Percentiles rank a stretch among this genome's conserved stretches.
phyloP scores from a whole-genome alignment of 176 grass and related monocot species.

The Avena eriantha region DNA sequence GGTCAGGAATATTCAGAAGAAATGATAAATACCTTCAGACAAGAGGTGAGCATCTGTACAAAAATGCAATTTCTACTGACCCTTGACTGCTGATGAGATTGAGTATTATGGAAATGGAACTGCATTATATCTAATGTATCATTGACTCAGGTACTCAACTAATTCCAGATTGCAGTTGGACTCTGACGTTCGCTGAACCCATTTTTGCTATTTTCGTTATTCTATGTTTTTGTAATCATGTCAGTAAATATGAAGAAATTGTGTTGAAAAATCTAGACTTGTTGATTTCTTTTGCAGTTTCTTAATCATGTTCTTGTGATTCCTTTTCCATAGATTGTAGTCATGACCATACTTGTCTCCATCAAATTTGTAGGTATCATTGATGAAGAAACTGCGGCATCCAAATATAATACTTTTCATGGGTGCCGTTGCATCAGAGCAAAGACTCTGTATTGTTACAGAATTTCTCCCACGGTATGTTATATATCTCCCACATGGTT shows the following conservation, averaged over 20 bases:
- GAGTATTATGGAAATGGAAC: not conserved
- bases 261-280: not conserved
- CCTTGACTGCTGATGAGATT: not conserved
- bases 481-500: slow-evolving; percentile 19
- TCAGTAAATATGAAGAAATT: slow-evolving; percentile 11
- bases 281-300: slow-evolving; percentile 16
- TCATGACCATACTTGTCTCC: not conserved
- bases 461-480: slow-evolving; percentile 90
- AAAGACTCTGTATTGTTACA: slow-evolving; percentile 84
- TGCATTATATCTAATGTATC: slow-evolving; percentile 6
- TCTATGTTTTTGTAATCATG: slow-evolving; percentile 14
- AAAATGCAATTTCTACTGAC: not conserved
- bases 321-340: not conserved
- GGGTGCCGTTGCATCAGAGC: slow-evolving; percentile 85
- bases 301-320: slow-evolving; percentile 24
- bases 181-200: not conserved
- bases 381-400: slow-evolving; percentile 95
- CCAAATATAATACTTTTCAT: slow-evolving; percentile 97
- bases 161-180: not conserved
- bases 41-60: slow-evolving; percentile 70
- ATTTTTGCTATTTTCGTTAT: not conserved
- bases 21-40: slow-evolving; percentile 85
- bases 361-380: slow-evolving; percentile 61
- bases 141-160: not conserved
- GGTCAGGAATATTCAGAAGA: slow-evolving; percentile 93